These are phyloP conservation scores for Penicillium concentricum DNA, from an alignment of 2,329 filamentous ascomycete genomes.

Conservation along the genomic window DNA sequence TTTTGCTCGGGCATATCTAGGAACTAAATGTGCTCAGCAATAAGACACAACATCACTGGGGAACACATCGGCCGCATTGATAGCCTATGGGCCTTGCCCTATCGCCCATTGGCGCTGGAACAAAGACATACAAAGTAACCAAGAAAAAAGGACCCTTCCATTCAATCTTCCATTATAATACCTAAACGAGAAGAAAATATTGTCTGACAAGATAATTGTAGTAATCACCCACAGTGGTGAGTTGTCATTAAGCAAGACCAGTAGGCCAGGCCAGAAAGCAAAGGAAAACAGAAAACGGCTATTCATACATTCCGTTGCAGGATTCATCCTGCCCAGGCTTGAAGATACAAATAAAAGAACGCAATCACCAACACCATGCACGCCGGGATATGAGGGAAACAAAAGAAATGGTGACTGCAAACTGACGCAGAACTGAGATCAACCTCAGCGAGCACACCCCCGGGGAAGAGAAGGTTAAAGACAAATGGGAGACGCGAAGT, in stretches of 20 bases:
- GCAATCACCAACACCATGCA: conserved; percentile 3
- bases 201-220: conserved; percentile 4
- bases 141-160: background rate
- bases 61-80: too few species aligned
- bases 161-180: background rate
- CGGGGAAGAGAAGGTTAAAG: background rate
- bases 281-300: conserved; percentile 6
- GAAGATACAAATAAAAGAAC: conserved; percentile 3
- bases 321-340: background rate
- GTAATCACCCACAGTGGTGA: background rate
- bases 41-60: background rate
- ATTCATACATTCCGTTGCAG: conserved; percentile 22
- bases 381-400: conserved; percentile 4
- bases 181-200: conserved; percentile 9
- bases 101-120: background rate
- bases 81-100: background rate
- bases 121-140: background rate
- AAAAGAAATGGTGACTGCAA: background rate
- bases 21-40: background rate
- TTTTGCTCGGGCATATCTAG: background rate
- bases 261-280: background rate
- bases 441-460: background rate
- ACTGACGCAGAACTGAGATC: background rate
- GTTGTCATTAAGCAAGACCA: background rate
- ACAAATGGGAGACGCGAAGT: background rate